Conservation (phyloP, 192 early-diverging fungal genomes). For the Lobosporangium transversale region DNA sequence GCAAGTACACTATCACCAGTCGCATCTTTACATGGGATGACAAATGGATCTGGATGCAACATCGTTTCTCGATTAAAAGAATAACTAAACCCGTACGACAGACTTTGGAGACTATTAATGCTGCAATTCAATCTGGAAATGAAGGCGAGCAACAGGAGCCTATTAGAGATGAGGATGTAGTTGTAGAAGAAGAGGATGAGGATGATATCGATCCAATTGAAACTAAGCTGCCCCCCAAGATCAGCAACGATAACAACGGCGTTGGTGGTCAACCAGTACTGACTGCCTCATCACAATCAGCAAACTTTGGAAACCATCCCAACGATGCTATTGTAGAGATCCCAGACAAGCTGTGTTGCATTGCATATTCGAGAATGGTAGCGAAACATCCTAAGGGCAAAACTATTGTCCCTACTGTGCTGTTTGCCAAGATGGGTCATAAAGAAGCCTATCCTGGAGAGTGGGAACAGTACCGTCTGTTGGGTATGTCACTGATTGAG, state of each 20-base stretch:
- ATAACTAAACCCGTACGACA: conserved; percentile 17
- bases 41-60: conserved; percentile 63
- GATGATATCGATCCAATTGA: conserved; percentile 52
- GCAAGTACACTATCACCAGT: conserved; percentile 56
- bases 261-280: not conserved
- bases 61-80: conserved; percentile 52
- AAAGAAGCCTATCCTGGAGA: conserved; percentile 42
- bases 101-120: conserved; percentile 7
- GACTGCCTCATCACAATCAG: not conserved
- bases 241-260: not conserved
- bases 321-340: conserved; percentile 22
- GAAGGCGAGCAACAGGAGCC: not conserved
- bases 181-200: conserved; percentile 44
- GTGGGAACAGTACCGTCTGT: conserved; percentile 46
- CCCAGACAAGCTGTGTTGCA: conserved; percentile 45
- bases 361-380: conserved; percentile 48
- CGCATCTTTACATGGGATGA: conserved; percentile 63
- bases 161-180: conserved; percentile 28
- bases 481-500: conserved; percentile 47
- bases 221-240: conserved; percentile 14
- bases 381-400: conserved; percentile 49
- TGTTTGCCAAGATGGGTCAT: conserved; percentile 40
- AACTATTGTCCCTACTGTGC: conserved; percentile 25
- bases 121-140: not conserved
- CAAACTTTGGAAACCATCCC: conserved; percentile 16